Evolutionary conservation across 768 basidiomycete genomes (phyloP).

Genomic region (Agrocybe pediades): DNA sequence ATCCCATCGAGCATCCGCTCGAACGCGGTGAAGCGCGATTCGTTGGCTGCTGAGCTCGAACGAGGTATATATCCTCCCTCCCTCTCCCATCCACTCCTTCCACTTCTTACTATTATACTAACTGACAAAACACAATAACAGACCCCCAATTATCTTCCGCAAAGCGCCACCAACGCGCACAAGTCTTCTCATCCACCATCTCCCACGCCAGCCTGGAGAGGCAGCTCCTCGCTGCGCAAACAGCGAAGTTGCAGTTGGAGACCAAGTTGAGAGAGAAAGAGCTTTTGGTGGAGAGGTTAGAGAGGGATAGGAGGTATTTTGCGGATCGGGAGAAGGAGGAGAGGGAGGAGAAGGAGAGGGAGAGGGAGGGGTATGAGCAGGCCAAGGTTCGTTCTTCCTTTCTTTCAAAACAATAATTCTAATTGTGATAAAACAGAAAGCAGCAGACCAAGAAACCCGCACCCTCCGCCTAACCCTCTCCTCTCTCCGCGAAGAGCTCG

Average conservation of each 20-base stretch:
- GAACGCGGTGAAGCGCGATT: slow-evolving; percentile 58
- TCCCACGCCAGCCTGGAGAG: slow-evolving; percentile 67
- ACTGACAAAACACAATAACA: slow-evolving; percentile 21
- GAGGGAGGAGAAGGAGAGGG: slow-evolving; percentile 63
- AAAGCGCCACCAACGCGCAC: slow-evolving; percentile 68
- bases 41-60: slow-evolving; percentile 67
- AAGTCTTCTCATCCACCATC: slow-evolving; percentile 62
- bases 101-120: too few relatives aligned
- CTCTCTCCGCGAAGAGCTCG: slow-evolving; percentile 55
- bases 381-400: slow-evolving; percentile 53
- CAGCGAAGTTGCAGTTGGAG: slow-evolving; percentile 65
- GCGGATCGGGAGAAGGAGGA: slow-evolving; percentile 71
- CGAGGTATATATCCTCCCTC: slow-evolving; percentile 59
- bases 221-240: slow-evolving; percentile 63
- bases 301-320: slow-evolving; percentile 70
- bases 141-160: slow-evolving; percentile 68
- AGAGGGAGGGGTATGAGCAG: slow-evolving; percentile 48
- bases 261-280: slow-evolving; percentile 70
- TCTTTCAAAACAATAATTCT: background rate
- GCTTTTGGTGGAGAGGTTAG: slow-evolving; percentile 59
- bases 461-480: slow-evolving; percentile 49
- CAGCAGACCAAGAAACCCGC: slow-evolving; percentile 53
- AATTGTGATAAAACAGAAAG: slow-evolving; percentile 32
- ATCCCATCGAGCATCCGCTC: slow-evolving; percentile 30
- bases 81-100: too few relatives aligned